These are phyloP conservation scores for Retiboletus flavoniger DNA, from an alignment of 1,284 basidiomycete species.

Conservation along the genomic window DNA sequence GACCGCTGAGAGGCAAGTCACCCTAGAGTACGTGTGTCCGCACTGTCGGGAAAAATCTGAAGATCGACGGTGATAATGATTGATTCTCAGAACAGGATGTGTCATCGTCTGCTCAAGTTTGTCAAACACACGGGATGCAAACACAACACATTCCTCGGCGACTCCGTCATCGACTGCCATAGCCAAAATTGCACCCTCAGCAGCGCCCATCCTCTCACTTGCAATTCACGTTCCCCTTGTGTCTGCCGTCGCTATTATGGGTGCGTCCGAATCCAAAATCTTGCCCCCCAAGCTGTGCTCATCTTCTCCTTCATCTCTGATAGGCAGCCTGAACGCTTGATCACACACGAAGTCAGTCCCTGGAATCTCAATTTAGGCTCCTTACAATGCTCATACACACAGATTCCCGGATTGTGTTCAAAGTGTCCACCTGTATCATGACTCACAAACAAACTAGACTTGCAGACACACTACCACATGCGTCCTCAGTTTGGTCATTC, in stretches of 20 bases:
- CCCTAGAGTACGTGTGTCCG: not conserved
- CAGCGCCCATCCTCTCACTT: constrained; percentile 47
- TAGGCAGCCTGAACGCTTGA: constrained; percentile 34
- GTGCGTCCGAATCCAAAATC: constrained; percentile 35
- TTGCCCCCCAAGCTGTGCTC: constrained; percentile 1
- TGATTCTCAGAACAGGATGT: constrained; percentile 43
- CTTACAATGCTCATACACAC: not conserved
- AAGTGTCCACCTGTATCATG: constrained; percentile 36
- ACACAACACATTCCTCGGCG: constrained; percentile 53
- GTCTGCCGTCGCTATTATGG: constrained; percentile 58
- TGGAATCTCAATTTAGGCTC: constrained; percentile 4
- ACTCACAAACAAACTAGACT: not conserved
- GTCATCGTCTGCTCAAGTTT: constrained; percentile 61
- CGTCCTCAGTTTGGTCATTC: not conserved
- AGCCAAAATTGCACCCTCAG: constrained; percentile 47
- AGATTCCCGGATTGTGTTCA: constrained; percentile 45
- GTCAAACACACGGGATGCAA: constrained; percentile 49
- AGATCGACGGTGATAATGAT: not conserved
- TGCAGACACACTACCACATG: not conserved
- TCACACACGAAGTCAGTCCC: constrained; percentile 37
- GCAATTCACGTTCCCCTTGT: constrained; percentile 42
- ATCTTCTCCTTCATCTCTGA: constrained; percentile 20
- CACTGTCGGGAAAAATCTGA: not conserved
- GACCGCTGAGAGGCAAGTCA: not conserved
- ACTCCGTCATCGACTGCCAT: constrained; percentile 55